Evolutionary conservation across 345 rosid species (phyloP).

Genomic region (Arabidopsis thaliana): DNA sequence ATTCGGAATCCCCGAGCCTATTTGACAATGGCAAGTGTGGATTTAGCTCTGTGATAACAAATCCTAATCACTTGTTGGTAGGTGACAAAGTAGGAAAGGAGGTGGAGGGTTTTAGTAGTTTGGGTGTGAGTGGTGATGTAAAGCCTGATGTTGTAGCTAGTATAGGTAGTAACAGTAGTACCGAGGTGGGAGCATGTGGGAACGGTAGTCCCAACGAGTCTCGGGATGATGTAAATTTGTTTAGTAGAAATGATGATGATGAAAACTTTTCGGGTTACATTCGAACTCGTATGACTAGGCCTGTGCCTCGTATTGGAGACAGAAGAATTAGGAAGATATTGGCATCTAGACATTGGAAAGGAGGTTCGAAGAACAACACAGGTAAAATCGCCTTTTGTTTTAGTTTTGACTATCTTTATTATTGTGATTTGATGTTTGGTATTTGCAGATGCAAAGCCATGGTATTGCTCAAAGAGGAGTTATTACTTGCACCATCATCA

Average conservation of each 20-base stretch:
- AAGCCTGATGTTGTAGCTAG: conserved; percentile 61
- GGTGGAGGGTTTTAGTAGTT: conserved; percentile 35
- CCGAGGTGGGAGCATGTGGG: conserved; percentile 29
- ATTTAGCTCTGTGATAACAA: conserved; percentile 41
- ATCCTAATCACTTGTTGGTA: conserved; percentile 46
- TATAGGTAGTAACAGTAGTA: conserved; percentile 56
- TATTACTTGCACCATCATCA: conserved; percentile 61
- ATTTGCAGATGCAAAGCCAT: conserved; percentile 53
- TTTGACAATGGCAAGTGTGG: conserved; percentile 38
- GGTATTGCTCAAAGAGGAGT: conserved; percentile 59
- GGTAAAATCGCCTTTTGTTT: conserved; percentile 35
- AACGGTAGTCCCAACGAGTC: conserved; percentile 35
- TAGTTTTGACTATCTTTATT: not conserved
- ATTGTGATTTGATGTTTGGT: conserved; percentile 28
- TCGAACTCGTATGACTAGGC: conserved; percentile 58
- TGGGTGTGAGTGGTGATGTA: conserved; percentile 46
- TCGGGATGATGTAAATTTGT: conserved; percentile 69
- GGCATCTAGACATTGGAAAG: conserved; percentile 86
- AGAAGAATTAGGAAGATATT: conserved; percentile 84
- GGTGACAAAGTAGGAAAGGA: conserved; percentile 43
- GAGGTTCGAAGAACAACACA: conserved; percentile 46
- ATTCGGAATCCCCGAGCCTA: not conserved
- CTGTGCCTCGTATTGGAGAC: conserved; percentile 75
- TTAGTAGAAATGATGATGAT: conserved; percentile 82
- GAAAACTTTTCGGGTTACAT: conserved; percentile 87